These are phyloP conservation scores for Hyphopichia fennica DNA, from an alignment of 1,139 yeast genomes.

Conservation along the genomic window DNA sequence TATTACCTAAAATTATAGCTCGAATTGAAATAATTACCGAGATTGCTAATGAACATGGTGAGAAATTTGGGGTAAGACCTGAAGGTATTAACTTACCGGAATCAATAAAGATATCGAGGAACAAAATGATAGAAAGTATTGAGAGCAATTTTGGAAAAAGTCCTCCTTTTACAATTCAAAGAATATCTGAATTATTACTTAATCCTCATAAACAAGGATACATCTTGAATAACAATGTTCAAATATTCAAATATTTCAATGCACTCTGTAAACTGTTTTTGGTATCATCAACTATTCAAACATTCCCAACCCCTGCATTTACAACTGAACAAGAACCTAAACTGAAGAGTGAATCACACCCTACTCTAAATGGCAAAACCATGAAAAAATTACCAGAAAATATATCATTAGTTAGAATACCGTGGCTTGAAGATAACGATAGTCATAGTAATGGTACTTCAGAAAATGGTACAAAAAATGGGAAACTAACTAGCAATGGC, in stretches of 20 bases:
- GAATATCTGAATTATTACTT: conserved; percentile 54
- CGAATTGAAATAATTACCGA: conserved; percentile 2
- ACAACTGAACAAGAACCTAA: background rate
- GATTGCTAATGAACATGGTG: conserved; percentile 11
- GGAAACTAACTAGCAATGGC: too few species aligned
- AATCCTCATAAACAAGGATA: conserved; percentile 38
- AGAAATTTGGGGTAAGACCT: conserved; percentile 11
- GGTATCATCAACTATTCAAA: conserved; percentile 28
- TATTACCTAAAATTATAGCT: conserved; percentile 12
- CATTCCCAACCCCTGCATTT: conserved; percentile 22
- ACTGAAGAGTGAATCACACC: background rate
- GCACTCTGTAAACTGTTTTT: conserved; percentile 26
- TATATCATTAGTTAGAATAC: conserved; percentile 37
- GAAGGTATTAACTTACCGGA: conserved; percentile 16
- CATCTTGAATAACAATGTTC: conserved; percentile 26
- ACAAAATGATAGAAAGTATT: conserved; percentile 16
- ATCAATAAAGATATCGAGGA: conserved; percentile 10
- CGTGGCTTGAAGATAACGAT: conserved; percentile 34
- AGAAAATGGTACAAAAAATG: background rate
- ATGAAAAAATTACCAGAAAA: conserved; percentile 7
- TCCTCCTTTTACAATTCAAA: conserved; percentile 61
- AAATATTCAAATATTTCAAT: conserved; percentile 29
- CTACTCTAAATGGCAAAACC: conserved; percentile 9
- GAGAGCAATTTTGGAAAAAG: conserved; percentile 22
- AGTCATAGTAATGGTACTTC: background rate